Evolutionary conservation across 176 grass and related monocot species (phyloP), one percentile per base, ranked within the genome.

Genomic region (Areca catechu): DNA sequence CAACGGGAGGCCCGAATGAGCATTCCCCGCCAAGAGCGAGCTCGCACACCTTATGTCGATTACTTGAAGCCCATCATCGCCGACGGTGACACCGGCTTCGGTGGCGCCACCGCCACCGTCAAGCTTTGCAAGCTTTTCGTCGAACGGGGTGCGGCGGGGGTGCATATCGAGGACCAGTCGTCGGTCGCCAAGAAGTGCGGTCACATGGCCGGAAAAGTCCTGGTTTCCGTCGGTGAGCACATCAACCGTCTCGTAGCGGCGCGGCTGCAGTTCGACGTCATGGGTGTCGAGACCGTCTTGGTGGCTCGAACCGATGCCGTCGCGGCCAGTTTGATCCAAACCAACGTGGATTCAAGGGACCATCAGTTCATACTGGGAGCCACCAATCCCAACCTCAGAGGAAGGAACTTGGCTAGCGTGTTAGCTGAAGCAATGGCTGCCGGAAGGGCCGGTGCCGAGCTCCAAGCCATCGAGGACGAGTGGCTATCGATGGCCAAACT

Each of bases 41-140:
- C 63, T 0, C 22, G 52, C 2, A 61, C 55, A 0, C 74, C 79
- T 5, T 83, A 71, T 72, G 71, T 89, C 4, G 90, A 95, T 53
- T 95, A 48, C 54, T 80, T 95, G 7, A 83, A 80, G 67, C 86
- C 90, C 5, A 95, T 95, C 66, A 76, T 89, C 66, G 90, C 82
- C 24, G 90, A 89, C 28, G 90, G 86, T 5, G 90, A 89, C 78
- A 89, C 90, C 1, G 90, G 86, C 0, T 95, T 89, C 24, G 90
- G 90, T 28, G 79, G 90, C 58, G 85, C 79, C 59, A 95, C 86
- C 14, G 82, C 86, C 53, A 95, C 90, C 1, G 82, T 89, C 61
- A 95, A 95, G 73, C 85, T 95, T 4, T 95, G 86, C 86, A 95
- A 95, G 71, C 75, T 95, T 18, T 95, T 95, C 62, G 90, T 95